Evolutionary conservation across 768 basidiomycete genomes (phyloP), one percentile per base, ranked within the genome.

Genomic region (Ramaria rubella): DNA sequence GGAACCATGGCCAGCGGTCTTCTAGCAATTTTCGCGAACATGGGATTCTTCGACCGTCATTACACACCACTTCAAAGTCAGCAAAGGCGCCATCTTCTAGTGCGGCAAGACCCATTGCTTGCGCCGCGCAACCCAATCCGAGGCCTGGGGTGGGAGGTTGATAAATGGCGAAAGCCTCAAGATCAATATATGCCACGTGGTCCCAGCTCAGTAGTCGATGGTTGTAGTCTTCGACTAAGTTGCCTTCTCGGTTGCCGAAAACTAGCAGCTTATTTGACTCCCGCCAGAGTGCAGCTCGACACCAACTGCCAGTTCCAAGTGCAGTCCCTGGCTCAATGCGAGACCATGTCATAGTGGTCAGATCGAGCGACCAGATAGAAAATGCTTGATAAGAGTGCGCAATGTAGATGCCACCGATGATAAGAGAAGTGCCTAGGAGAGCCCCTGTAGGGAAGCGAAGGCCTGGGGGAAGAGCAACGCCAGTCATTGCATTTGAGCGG

Each of bases 1-100:
- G 80, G 77, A 99, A 94, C 95, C 95, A 99, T 1, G 88, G 83
- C 95, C 95, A 99, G 31, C 94, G 80, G 31, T 92, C 86, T 65
- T 90, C 87, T 27, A 99, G 75, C n/a, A 92, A 67, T 67, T 80
- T 84, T 46, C 91, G 78, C 23, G 92, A 94, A 67, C 91, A 94
- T 50, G 78, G 73, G 59, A 99, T 81, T 62, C 80, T 81, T 54
- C 90, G 78, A 2, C 90, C 90, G 68, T 98, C 95, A 62, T 94
- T 90, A 66, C 92, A 94, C 14, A 95, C 72, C 58, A 99, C 77
- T 65, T 94, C 91, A 62, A 97, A 98, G 70, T 99, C 95, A 1
- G 90, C 79, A n/a, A 87, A 72, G 19, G 86, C 73, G 29, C 76
- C 77, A 67, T 94, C 90, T 65, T 94, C 91, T 17, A 97, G 75